phyloP scores from a whole-genome alignment of 352 stramenopile genomes.

The Phytopythium mirpurense region DNA sequence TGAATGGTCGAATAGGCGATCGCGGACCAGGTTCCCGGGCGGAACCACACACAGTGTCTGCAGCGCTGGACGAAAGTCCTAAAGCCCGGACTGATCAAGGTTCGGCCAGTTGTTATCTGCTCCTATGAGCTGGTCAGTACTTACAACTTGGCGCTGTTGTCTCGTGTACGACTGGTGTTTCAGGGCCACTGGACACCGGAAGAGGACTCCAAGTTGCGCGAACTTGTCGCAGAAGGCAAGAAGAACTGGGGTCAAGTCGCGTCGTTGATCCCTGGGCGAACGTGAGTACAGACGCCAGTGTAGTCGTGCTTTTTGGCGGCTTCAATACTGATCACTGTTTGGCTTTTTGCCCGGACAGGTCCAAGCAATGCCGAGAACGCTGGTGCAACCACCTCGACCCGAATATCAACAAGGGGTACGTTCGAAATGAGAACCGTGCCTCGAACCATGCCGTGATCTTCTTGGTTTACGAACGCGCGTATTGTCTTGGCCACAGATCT shows the following conservation, averaged over 20 bases:
- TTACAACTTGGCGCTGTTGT: background rate
- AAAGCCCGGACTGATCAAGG: constrained; percentile 91
- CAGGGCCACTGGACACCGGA: constrained; percentile 90
- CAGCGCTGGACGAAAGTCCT: constrained; percentile 93
- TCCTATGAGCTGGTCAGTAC: background rate
- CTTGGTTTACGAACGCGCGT: background rate
- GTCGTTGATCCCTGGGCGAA: constrained; percentile 74
- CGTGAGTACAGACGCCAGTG: constrained; percentile 31
- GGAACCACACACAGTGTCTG: constrained; percentile 92
- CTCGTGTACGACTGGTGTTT: constrained; percentile 3
- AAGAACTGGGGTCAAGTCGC: constrained; percentile 90
- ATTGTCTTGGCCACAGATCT: constrained; percentile 24
- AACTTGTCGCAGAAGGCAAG: constrained; percentile 83
- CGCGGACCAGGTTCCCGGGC: constrained; percentile 83
- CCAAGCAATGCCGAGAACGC: constrained; percentile 90
- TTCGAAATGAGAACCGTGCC: background rate
- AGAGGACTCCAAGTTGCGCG: constrained; percentile 83
- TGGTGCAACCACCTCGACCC: constrained; percentile 92
- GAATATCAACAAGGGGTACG: constrained; percentile 90
- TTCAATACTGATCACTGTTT: constrained; percentile 4
- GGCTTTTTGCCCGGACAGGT: constrained; percentile 28
- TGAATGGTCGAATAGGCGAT: constrained; percentile 49
- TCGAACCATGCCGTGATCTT: background rate
- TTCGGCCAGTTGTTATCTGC: background rate
- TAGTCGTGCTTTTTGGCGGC: background rate